Evolutionary conservation across 169 alveolate species (phyloP), one percentile per base, ranked within the genome.

Genomic region (Babesia ovata): DNA sequence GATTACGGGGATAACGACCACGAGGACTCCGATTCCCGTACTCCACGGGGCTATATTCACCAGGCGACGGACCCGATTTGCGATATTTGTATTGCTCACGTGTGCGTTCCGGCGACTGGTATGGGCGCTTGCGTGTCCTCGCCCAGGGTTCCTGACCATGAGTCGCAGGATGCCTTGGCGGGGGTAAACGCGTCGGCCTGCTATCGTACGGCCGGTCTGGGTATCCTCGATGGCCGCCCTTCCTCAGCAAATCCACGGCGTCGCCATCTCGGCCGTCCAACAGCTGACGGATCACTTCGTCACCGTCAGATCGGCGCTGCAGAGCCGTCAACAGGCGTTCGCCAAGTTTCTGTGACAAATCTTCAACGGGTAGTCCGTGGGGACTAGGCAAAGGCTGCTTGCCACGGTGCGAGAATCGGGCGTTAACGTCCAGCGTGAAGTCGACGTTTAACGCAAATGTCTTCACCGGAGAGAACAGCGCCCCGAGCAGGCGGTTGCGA

Each of bases 231-330:
- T 7, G 36, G 14, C 8, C n/a, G 54, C 54, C 63, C 65, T 52
- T 50, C 4, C 50, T 14, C 14, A 67, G 52, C 13, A 67, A 16
- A 22, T 53, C 42, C 16, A 81, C 50, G 48, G 56, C 70, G 36
- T 59, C 74, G n/a, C 56, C 21, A 26, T 81, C 88, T n/a, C 46
- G 65, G 24, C 75, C 71, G 58, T 69, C 70, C 57, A 78, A 33
- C 58, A 81, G 58, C 59, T 66, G 75, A 4, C 75, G 73, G 39
- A 81, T 81, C 22, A 81, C 56, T 42, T 42, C 49, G 62, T 81
- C 76, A 4, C 83, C 79, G 70, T 81, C 88, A 10, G 84, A 24
- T n/a, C 88, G 57, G 11, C 69, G 57, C 61, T 81, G 79, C 21
- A 81, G 56, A 4, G 88, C 88, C 22, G 79, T 46, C 56, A 81